Evolutionary conservation across 768 basidiomycete genomes (phyloP).

Genomic region (Asterophora lycoperdoides): DNA sequence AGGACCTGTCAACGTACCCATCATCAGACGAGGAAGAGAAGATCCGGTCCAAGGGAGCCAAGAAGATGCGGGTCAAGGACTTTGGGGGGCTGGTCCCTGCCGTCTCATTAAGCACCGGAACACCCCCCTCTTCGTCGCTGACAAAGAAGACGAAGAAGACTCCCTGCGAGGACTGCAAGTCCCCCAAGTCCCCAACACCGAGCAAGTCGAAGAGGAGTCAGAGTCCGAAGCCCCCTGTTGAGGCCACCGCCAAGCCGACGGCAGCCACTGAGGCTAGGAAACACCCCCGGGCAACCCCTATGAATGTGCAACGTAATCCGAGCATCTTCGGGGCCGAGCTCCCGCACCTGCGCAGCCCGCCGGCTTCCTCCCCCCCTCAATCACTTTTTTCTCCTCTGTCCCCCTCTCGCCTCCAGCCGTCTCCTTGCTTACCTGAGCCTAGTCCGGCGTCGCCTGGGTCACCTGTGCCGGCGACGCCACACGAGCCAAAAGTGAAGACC

Average conservation of each 20-base stretch:
- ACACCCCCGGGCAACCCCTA: conserved; percentile 28
- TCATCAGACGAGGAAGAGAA: conserved; percentile 81
- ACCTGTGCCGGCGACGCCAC: conserved; percentile 5
- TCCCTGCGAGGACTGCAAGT: conserved; percentile 15
- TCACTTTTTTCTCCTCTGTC: not conserved
- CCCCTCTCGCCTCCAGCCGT: conserved; percentile 2
- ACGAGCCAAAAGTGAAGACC: conserved; percentile 32
- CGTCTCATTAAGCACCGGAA: conserved; percentile 21
- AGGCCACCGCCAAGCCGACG: not conserved
- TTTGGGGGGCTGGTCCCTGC: conserved; percentile 15
- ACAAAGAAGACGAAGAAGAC: conserved; percentile 19
- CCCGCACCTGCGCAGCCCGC: conserved; percentile 34
- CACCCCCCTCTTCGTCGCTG: conserved; percentile 16
- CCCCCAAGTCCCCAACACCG: conserved; percentile 24
- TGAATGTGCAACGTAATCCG: conserved; percentile 56
- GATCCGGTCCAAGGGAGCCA: conserved; percentile 50
- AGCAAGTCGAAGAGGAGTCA: conserved; percentile 13
- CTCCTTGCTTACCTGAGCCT: conserved; percentile 1
- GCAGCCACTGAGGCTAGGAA: not conserved
- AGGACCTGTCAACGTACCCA: conserved; percentile 36
- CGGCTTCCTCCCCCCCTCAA: conserved; percentile 13
- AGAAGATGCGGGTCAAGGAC: conserved; percentile 50
- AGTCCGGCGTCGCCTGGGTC: no score
- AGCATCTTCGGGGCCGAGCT: conserved; percentile 67
- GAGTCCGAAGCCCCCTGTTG: not conserved